A percentile compares a stretch with the other conserved stretches of the same genome.
phyloP scores from a whole-genome alignment of 2,329 filamentous ascomycete species.

The Chrysoporthe deuterocubensis region DNA sequence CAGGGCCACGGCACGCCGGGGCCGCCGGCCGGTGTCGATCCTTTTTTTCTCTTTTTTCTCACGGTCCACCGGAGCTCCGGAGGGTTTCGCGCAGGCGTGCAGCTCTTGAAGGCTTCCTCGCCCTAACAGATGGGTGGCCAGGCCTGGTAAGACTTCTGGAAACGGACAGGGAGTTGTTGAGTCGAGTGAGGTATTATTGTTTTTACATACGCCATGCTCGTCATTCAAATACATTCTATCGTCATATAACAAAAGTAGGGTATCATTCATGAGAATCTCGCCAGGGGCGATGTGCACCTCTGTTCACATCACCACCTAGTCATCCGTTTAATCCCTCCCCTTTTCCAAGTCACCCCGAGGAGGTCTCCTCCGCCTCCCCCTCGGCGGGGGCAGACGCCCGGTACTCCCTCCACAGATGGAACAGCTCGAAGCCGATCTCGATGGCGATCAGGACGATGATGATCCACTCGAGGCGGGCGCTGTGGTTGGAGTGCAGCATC shows the following conservation, averaged over 20 bases:
- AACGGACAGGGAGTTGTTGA: background rate
- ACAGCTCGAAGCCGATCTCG: constrained; percentile 86
- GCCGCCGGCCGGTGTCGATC: no score
- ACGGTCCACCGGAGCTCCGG: no score
- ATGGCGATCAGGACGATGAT: constrained; percentile 94
- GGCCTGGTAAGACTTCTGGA: background rate
- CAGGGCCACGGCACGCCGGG: no score
- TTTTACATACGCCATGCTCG: background rate
- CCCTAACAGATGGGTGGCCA: no score
- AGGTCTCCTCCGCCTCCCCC: constrained; percentile 29
- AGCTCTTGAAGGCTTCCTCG: no score
- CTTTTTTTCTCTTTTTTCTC: no score
- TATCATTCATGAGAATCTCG: constrained; percentile 15
- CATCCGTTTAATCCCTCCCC: no score
- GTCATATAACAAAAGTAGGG: constrained; percentile 8
- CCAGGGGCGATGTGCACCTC: background rate
- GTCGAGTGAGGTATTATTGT: background rate
- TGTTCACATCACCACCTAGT: background rate
- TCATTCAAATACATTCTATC: constrained; percentile 11
- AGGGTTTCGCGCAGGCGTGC: no score
- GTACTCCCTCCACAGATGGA: constrained; percentile 59
- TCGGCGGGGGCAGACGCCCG: constrained; percentile 58
- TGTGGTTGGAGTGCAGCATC: constrained; percentile 87
- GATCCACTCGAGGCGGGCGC: constrained; percentile 87
- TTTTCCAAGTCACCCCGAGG: background rate